Conservation (phyloP, 257 asterid genomes). For the Echites panduratus region DNA sequence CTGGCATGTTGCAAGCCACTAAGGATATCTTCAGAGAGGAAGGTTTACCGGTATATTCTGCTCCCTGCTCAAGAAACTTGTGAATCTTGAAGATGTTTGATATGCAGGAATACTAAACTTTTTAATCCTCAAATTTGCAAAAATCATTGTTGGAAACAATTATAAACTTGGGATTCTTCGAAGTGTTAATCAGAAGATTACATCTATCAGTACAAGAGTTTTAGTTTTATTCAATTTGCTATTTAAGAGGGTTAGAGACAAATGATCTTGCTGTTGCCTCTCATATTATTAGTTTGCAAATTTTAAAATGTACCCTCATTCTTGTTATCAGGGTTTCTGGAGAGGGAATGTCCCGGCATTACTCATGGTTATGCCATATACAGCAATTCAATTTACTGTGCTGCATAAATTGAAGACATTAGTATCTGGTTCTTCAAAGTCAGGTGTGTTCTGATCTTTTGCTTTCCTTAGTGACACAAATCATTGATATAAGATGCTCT, state of each 20-base stretch:
- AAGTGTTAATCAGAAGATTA: background rate
- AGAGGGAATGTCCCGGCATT: constrained; percentile 95
- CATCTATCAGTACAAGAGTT: background rate
- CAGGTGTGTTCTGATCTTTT: constrained; percentile 45
- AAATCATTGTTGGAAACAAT: background rate
- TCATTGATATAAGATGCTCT: background rate
- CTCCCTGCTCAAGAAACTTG: background rate
- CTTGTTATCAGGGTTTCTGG: constrained; percentile 75
- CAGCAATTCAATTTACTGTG: constrained; percentile 85
- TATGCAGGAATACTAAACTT: background rate
- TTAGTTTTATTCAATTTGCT: background rate
- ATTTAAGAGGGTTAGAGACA: background rate
- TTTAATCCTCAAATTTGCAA: background rate
- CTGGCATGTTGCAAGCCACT: constrained; percentile 84
- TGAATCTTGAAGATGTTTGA: background rate
- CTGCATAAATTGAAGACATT: constrained; percentile 71
- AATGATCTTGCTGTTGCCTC: background rate
- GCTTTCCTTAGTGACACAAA: constrained; percentile 5
- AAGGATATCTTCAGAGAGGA: constrained; percentile 91
- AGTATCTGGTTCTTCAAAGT: constrained; percentile 80
- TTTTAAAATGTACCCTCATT: constrained; percentile 8
- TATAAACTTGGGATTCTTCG: background rate
- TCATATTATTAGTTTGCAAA: background rate
- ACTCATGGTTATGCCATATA: constrained; percentile 96
- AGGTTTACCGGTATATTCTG: constrained; percentile 60